These are phyloP conservation scores for Chrysanthemum lavandulifolium DNA, from an alignment of 129 eudicot genomes.

Conservation along the genomic window DNA sequence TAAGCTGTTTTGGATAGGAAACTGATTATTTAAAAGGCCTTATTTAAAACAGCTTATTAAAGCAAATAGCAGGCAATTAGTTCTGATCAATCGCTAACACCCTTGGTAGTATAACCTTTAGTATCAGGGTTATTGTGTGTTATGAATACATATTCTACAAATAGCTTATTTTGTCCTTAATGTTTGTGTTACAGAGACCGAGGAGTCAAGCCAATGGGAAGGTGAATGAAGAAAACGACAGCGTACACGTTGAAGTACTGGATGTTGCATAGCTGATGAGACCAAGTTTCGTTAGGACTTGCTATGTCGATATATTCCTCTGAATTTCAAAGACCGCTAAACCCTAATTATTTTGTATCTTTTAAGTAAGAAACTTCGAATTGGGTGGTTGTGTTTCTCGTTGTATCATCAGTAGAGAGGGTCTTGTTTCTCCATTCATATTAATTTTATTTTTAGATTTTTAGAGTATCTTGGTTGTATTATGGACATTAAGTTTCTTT, in stretches of 20 bases:
- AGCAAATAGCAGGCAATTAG: too few species aligned
- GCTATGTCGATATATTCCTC: conserved; percentile 19
- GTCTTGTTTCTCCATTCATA: conserved; percentile 25
- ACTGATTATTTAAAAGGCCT: too few species aligned
- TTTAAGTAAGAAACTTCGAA: conserved; percentile 1
- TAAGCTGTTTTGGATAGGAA: too few species aligned
- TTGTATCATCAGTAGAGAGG: conserved; percentile 16
- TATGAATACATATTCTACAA: neutral
- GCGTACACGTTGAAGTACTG: conserved; percentile 48
- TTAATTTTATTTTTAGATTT: conserved; percentile 9
- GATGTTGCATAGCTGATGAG: conserved; percentile 51
- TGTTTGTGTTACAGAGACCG: conserved; percentile 52
- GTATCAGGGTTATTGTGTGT: neutral
- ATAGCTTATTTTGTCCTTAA: neutral
- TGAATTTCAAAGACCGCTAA: conserved; percentile 28
- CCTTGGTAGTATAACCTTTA: neutral
- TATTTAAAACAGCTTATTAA: too few species aligned
- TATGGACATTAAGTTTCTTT: conserved; percentile 25
- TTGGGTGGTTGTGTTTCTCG: conserved; percentile 26
- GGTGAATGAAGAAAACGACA: conserved; percentile 54
- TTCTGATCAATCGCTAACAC: too few species aligned
- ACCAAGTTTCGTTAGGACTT: conserved; percentile 5
- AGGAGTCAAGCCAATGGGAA: conserved; percentile 78
- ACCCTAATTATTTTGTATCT: conserved; percentile 23
- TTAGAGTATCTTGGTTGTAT: conserved; percentile 36